Evolutionary conservation across 129 eudicot species (phyloP).

Genomic region (Mikania micrantha): DNA sequence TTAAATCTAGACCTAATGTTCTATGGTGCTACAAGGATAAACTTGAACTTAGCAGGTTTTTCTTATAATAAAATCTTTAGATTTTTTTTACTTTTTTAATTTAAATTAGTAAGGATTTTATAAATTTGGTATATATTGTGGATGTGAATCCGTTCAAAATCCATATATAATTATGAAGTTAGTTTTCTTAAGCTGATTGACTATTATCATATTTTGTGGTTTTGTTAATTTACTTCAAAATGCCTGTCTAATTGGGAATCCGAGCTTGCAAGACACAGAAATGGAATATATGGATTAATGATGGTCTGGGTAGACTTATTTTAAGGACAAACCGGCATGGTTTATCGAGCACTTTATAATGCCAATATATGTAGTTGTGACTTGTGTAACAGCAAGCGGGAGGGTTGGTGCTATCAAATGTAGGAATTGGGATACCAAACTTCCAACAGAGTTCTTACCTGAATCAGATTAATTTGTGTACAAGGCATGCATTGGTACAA

Average conservation of each 20-base stretch:
- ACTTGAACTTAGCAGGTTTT: constrained; percentile 77
- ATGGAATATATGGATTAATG: no score
- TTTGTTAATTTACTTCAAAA: not conserved
- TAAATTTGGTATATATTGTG: not conserved
- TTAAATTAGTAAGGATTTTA: not conserved
- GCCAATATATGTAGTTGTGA: not conserved
- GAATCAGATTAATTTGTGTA: not conserved
- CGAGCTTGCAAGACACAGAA: no score
- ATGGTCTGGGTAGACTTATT: no score
- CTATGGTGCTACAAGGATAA: constrained; percentile 90
- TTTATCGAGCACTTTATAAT: not conserved
- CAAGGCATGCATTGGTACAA: not conserved
- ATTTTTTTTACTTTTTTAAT: not conserved
- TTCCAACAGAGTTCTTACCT: not conserved
- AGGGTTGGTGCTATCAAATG: not conserved
- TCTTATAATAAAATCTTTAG: not conserved
- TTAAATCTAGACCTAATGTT: constrained; percentile 55
- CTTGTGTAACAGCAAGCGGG: not conserved
- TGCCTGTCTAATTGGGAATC: not conserved
- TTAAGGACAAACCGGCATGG: no score
- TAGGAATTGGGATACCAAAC: not conserved
- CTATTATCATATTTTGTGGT: not conserved
- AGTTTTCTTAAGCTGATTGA: not conserved
- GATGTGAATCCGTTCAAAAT: not conserved
- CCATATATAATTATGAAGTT: not conserved